A percentile compares a stretch with the other conserved stretches of the same genome.
Conservation (phyloP, 306 rosid genomes). For the Alnus rubra region DNA sequence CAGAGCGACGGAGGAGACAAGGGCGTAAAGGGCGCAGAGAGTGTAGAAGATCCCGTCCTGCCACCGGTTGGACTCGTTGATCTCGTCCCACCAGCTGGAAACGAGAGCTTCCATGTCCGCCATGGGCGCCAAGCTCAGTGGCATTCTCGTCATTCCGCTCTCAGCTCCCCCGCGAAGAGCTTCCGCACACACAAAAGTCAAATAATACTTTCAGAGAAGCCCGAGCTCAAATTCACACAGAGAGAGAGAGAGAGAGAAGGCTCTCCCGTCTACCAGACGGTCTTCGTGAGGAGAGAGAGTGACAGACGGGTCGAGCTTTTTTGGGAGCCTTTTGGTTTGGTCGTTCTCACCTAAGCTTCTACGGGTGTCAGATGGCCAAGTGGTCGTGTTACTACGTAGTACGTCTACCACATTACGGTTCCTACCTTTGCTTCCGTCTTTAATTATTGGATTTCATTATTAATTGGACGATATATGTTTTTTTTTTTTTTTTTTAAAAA, state of each 20-base stretch:
- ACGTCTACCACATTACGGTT: background rate
- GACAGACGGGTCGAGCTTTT: background rate
- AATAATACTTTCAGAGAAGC: slow-evolving; percentile 8
- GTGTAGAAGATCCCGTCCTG: slow-evolving; percentile 65
- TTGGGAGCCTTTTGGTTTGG: slow-evolving; percentile 3
- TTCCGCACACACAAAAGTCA: background rate
- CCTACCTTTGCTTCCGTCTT: background rate
- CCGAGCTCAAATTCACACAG: background rate
- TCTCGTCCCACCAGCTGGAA: slow-evolving; percentile 60
- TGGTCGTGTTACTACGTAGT: background rate
- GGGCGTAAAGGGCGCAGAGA: slow-evolving; percentile 75
- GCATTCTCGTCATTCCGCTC: slow-evolving; percentile 47
- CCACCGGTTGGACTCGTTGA: slow-evolving; percentile 52
- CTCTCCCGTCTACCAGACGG: slow-evolving; percentile 26
- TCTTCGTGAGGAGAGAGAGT: slow-evolving; percentile 7
- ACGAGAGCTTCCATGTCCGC: slow-evolving; percentile 28
- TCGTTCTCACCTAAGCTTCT: slow-evolving; percentile 35
- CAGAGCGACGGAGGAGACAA: slow-evolving; percentile 80
- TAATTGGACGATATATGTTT: too few species aligned
- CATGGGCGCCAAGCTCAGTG: slow-evolving; percentile 43
- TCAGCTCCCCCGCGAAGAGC: slow-evolving; percentile 11
- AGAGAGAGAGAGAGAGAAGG: slow-evolving; percentile 1
- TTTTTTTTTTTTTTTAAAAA: too few species aligned
- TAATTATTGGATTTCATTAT: too few species aligned
- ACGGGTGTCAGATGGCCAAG: background rate